Evolutionary conservation across 2,329 filamentous ascomycete genomes (phyloP).

Genomic region (Pezicula rhizophila): DNA sequence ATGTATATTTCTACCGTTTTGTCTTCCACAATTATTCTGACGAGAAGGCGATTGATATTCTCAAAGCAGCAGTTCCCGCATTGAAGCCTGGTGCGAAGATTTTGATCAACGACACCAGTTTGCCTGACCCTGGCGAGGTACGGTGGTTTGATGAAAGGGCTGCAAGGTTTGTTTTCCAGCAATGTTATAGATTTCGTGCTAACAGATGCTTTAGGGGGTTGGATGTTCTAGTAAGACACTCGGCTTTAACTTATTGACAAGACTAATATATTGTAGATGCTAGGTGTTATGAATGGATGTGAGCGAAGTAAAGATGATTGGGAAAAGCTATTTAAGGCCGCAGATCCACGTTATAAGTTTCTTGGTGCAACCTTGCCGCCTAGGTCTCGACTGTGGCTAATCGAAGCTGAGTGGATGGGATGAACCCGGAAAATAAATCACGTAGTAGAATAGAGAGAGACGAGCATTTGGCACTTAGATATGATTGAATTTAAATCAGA

Average conservation of each 20-base stretch:
- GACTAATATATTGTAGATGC: conserved; percentile 42
- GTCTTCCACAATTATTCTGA: conserved; percentile 43
- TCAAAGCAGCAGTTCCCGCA: conserved; percentile 31
- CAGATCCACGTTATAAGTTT: conserved; percentile 36
- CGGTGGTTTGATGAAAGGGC: conserved; percentile 29
- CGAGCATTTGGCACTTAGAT: too few relatives aligned
- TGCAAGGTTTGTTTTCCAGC: conserved; percentile 34
- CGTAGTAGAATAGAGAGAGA: too few relatives aligned
- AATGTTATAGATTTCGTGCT: too few relatives aligned
- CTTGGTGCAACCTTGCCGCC: neutral
- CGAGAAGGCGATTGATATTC: conserved; percentile 27
- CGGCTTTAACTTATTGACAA: too few relatives aligned
- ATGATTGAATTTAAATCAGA: too few relatives aligned
- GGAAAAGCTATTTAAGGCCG: conserved; percentile 36
- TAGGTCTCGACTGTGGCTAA: conserved; percentile 49
- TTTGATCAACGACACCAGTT: conserved; percentile 24
- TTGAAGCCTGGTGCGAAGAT: conserved; percentile 35
- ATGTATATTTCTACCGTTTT: conserved; percentile 39
- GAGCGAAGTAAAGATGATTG: conserved; percentile 41
- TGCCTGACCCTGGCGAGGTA: conserved; percentile 1
- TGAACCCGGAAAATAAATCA: too few relatives aligned
- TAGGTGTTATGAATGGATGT: conserved; percentile 39
- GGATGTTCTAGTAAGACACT: too few relatives aligned
- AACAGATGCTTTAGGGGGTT: too few relatives aligned
- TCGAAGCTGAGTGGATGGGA: conserved; percentile 37